These are phyloP conservation scores for Teratosphaeria viscida DNA, from an alignment of 2,329 filamentous ascomycete species.

Conservation along the genomic window DNA sequence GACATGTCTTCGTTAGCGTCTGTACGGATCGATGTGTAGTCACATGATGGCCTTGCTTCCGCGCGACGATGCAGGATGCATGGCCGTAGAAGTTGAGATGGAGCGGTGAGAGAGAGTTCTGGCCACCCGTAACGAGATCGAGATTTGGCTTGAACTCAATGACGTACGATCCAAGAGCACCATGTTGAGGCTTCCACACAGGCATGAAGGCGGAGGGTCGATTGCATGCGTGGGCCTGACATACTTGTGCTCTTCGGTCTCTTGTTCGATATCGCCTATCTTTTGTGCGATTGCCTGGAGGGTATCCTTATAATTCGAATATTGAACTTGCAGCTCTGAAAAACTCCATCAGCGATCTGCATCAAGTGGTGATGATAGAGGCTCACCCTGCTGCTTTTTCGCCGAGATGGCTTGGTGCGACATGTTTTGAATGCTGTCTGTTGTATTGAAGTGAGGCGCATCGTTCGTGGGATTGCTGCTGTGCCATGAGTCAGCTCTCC, in stretches of 20 bases:
- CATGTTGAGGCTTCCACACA: conserved; percentile 3
- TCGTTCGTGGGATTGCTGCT: background rate
- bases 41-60: background rate
- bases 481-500: background rate
- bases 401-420: conserved; percentile 42
- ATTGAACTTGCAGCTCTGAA: conserved; percentile 68
- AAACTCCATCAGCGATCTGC: background rate
- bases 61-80: too few species aligned
- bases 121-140: background rate
- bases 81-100: background rate
- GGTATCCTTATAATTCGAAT: conserved; percentile 63
- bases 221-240: conserved; percentile 10
- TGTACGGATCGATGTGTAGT: too few species aligned
- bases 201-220: background rate
- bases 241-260: conserved; percentile 96
- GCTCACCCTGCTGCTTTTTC: conserved; percentile 61
- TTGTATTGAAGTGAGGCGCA: background rate
- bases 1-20: background rate
- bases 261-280: conserved; percentile 95
- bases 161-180: conserved; percentile 13
- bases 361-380: background rate
- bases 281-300: conserved; percentile 91
- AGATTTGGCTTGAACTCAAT: conserved; percentile 11
- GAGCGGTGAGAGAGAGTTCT: conserved; percentile 28
- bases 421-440: conserved; percentile 27